Conservation (phyloP, 169 alveolate genomes). For the Plasmodium blacklocki region DNA sequence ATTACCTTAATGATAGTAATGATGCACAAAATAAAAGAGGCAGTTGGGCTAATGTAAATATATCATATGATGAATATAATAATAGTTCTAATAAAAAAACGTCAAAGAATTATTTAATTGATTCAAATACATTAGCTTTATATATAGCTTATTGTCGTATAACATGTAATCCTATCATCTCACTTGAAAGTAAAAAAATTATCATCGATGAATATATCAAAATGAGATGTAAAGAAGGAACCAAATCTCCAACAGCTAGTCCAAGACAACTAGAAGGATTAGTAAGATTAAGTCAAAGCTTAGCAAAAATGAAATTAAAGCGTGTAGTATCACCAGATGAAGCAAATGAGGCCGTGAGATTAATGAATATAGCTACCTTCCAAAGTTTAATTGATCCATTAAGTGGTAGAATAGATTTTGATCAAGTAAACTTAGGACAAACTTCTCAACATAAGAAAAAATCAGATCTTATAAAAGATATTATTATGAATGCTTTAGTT, state of each 20-base stretch:
- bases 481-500: conserved; percentile 64
- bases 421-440: conserved; percentile 94
- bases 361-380: conserved; percentile 98
- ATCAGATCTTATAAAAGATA: conserved; percentile 67
- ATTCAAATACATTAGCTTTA: conserved; percentile 83
- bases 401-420: conserved; percentile 98
- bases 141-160: conserved; percentile 95
- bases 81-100: conserved; percentile 21
- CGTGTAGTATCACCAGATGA: conserved; percentile 91
- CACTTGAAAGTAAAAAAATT: conserved; percentile 90
- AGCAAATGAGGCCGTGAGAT: conserved; percentile 97
- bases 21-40: conserved; percentile 7
- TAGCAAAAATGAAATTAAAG: conserved; percentile 96
- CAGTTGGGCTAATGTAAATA: conserved; percentile 14
- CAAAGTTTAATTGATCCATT: conserved; percentile 99
- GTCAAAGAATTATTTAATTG: conserved; percentile 67
- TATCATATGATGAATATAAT: conserved; percentile 33
- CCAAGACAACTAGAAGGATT: conserved; percentile 97
- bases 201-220: conserved; percentile 91
- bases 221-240: conserved; percentile 92
- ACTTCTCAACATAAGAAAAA: conserved; percentile 77
- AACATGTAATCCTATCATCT: conserved; percentile 92
- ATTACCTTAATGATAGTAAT: neutral
- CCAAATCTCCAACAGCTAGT: conserved; percentile 94
- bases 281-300: conserved; percentile 97